A percentile compares a stretch with the other conserved stretches of the same genome.
phyloP scores from a whole-genome alignment of 805 yeast genomes.

The Wickerhamiella alocasiicola region DNA sequence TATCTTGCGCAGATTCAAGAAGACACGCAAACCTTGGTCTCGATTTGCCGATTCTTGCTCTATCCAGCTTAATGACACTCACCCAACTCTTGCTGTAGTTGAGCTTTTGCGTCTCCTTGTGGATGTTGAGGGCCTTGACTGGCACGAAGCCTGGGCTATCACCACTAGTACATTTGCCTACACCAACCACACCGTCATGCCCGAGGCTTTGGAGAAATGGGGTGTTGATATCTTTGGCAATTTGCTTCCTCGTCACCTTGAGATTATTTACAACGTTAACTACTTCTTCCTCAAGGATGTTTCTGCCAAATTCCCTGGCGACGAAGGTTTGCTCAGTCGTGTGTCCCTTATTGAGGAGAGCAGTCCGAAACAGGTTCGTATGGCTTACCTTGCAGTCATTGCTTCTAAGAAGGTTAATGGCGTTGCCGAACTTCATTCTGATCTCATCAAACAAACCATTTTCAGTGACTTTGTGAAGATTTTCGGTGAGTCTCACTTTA shows the following conservation, averaged over 20 bases:
- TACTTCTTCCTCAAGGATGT: constrained; percentile 64
- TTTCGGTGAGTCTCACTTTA: constrained; percentile 72
- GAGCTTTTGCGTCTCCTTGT: constrained; percentile 78
- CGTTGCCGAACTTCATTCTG: constrained; percentile 91
- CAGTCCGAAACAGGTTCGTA: constrained; percentile 68
- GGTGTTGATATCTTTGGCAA: constrained; percentile 69
- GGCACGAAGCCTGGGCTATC: constrained; percentile 80
- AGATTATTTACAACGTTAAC: constrained; percentile 79
- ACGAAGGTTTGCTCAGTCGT: constrained; percentile 46
- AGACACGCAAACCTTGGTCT: constrained; percentile 60
- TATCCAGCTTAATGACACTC: constrained; percentile 89
- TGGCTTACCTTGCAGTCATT: constrained; percentile 83
- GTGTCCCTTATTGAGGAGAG: constrained; percentile 83
- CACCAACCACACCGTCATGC: constrained; percentile 91
- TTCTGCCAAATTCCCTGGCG: constrained; percentile 63
- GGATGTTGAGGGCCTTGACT: constrained; percentile 66
- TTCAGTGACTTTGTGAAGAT: constrained; percentile 80
- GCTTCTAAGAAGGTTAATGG: constrained; percentile 93
- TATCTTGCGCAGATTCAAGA: constrained; percentile 79
- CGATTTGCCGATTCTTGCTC: constrained; percentile 80
- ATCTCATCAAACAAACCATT: constrained; percentile 75
- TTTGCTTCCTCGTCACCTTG: constrained; percentile 81
- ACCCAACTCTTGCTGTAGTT: constrained; percentile 82
- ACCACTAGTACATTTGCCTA: constrained; percentile 75
- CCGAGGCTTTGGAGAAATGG: constrained; percentile 94